Conservation (phyloP, 805 yeast species). For the Ogataea dorogensis region DNA sequence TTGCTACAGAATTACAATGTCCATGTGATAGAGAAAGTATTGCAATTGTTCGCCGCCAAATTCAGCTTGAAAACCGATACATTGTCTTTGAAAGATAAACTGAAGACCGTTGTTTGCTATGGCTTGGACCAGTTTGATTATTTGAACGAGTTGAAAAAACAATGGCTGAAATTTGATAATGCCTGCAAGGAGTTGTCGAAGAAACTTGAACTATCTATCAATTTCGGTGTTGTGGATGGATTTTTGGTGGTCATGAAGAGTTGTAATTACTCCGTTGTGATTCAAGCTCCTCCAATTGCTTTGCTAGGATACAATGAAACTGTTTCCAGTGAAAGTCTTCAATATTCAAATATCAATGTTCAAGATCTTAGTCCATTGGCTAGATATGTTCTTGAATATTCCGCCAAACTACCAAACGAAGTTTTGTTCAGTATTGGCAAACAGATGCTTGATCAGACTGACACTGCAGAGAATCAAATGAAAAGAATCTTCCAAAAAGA, state of each 20-base stretch:
- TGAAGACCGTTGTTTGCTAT: conserved; percentile 28
- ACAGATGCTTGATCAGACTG: conserved; percentile 37
- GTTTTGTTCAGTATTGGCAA: conserved; percentile 34
- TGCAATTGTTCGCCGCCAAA: conserved; percentile 17
- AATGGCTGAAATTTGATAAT: conserved; percentile 69
- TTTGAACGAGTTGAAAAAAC: conserved; percentile 40
- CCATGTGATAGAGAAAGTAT: conserved; percentile 49
- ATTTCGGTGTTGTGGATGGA: conserved; percentile 40
- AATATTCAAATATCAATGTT: conserved; percentile 9
- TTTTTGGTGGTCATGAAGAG: conserved; percentile 37
- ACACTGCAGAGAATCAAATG: conserved; percentile 35
- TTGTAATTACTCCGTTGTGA: conserved; percentile 35
- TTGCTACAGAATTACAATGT: conserved; percentile 50
- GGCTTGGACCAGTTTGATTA: conserved; percentile 34
- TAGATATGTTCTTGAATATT: conserved; percentile 36
- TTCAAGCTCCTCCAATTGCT: conserved; percentile 36
- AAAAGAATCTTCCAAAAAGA: conserved; percentile 40
- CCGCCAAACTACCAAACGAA: conserved; percentile 38
- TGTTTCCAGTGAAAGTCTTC: conserved; percentile 4
- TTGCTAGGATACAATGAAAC: conserved; percentile 29
- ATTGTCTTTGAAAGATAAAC: conserved; percentile 35
- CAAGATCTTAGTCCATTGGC: conserved; percentile 23
- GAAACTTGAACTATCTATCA: conserved; percentile 57
- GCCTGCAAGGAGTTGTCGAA: conserved; percentile 70
- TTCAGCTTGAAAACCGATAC: conserved; percentile 11